Conservation (phyloP, 2,329 filamentous ascomycete species). For the Parafenestella ontariensis region DNA sequence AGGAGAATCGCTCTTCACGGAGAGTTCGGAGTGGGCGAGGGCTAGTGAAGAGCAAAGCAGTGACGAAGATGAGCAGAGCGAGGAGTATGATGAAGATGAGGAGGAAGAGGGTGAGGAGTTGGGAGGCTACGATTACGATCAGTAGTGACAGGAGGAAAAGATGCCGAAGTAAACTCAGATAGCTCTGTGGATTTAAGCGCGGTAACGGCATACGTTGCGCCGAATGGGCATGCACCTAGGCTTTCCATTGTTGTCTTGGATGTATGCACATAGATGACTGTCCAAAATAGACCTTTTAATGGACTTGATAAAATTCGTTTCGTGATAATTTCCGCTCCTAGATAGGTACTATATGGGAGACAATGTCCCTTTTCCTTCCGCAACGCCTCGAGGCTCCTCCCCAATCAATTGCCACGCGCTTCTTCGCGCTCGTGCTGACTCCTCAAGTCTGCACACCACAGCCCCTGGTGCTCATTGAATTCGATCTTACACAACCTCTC, state of each 20-base stretch:
- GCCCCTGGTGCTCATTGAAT: too few species aligned
- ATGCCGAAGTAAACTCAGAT: too few species aligned
- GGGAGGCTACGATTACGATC: slow-evolving; percentile 26
- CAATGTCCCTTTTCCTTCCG: neutral
- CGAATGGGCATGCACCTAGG: too few species aligned
- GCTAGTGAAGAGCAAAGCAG: slow-evolving; percentile 34
- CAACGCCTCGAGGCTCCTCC: neutral
- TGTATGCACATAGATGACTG: too few species aligned
- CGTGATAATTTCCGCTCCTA: slow-evolving; percentile 1
- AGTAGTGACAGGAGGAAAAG: slow-evolving; percentile 3
- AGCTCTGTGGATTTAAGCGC: too few species aligned
- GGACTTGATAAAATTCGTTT: neutral
- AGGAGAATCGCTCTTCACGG: slow-evolving; percentile 35
- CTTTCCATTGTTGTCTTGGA: too few species aligned
- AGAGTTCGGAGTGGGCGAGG: slow-evolving; percentile 48
- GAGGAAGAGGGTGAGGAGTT: slow-evolving; percentile 45
- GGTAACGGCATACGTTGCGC: neutral
- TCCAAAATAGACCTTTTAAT: neutral
- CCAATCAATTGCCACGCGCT: neutral
- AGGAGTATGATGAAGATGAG: slow-evolving; percentile 49
- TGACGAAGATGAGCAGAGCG: slow-evolving; percentile 37
- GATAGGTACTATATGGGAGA: neutral
- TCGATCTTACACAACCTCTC: neutral
- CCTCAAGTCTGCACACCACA: too few species aligned
- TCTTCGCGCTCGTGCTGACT: neutral